Conservation (phyloP, 768 basidiomycete species). For the Rickenella mellea region DNA sequence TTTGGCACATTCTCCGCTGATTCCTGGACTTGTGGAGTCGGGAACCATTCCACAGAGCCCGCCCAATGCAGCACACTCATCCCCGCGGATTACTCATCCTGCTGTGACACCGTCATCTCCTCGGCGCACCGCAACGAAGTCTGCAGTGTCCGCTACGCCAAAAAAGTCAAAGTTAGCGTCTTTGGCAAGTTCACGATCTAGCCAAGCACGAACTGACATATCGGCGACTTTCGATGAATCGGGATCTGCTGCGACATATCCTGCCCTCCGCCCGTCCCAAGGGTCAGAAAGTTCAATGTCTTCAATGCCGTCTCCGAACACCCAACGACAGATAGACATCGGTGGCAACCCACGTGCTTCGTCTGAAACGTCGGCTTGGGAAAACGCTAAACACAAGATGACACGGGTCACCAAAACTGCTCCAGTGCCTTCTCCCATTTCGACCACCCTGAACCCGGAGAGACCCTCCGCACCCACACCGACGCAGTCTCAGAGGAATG, state of each 20-base stretch:
- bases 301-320: too few species aligned
- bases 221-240: too few species aligned
- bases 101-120: slow-evolving; percentile 20
- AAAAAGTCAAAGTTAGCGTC: slow-evolving; percentile 60
- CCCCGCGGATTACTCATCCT: slow-evolving; percentile 6
- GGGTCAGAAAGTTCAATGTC: too few species aligned
- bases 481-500: slow-evolving; percentile 15
- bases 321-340: too few species aligned
- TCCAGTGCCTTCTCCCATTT: slow-evolving; percentile 6
- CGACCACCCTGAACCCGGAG: slow-evolving; percentile 10
- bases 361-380: too few species aligned
- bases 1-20: too few species aligned
- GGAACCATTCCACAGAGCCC: too few species aligned
- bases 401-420: slow-evolving; percentile 5
- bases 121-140: neutral
- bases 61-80: too few species aligned
- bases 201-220: too few species aligned
- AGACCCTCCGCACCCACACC: slow-evolving; percentile 15
- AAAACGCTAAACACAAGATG: slow-evolving; percentile 5
- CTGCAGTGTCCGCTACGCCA: neutral
- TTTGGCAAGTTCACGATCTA: slow-evolving; percentile 57
- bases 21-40: too few species aligned
- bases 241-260: slow-evolving; percentile 65
- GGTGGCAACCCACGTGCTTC: too few species aligned
- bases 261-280: slow-evolving; percentile 56